Evolutionary conservation across 805 yeast species (phyloP).

Genomic region (Spencermartinsiella europaea): DNA sequence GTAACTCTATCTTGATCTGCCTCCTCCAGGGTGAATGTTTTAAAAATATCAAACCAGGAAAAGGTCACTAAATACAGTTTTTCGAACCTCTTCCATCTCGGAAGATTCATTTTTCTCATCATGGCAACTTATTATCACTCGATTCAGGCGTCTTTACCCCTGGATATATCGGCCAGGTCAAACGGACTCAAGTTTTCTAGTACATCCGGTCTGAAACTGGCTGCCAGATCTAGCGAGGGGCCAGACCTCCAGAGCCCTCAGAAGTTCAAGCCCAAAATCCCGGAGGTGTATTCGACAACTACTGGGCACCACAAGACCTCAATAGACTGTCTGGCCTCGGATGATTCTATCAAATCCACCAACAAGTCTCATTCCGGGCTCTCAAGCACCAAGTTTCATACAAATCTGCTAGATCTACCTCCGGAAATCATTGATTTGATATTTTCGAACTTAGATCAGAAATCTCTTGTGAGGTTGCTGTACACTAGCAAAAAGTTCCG

Average conservation of each 20-base stretch:
- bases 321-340: neutral
- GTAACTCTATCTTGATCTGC: too few relatives aligned
- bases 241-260: neutral
- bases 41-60: too few relatives aligned
- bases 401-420: conserved; percentile 20
- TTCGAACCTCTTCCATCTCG: too few relatives aligned
- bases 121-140: neutral
- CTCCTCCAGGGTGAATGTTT: too few relatives aligned
- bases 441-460: conserved; percentile 32
- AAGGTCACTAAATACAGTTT: too few relatives aligned
- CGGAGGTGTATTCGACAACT: neutral
- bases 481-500: conserved; percentile 50
- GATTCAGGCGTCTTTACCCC: conserved; percentile 1
- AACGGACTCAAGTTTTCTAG: conserved; percentile 12
- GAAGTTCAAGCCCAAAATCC: neutral
- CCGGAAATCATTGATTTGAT: conserved; percentile 26
- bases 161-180: conserved; percentile 10
- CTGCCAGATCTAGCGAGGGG: neutral
- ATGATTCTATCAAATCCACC: neutral
- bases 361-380: neutral
- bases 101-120: neutral
- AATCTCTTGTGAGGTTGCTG: conserved; percentile 41
- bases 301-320: neutral
- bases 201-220: neutral
- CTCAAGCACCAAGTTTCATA: too few relatives aligned